Evolutionary conservation across 139 green algal genomes (phyloP).

Genomic region (Penium margaritaceum): DNA sequence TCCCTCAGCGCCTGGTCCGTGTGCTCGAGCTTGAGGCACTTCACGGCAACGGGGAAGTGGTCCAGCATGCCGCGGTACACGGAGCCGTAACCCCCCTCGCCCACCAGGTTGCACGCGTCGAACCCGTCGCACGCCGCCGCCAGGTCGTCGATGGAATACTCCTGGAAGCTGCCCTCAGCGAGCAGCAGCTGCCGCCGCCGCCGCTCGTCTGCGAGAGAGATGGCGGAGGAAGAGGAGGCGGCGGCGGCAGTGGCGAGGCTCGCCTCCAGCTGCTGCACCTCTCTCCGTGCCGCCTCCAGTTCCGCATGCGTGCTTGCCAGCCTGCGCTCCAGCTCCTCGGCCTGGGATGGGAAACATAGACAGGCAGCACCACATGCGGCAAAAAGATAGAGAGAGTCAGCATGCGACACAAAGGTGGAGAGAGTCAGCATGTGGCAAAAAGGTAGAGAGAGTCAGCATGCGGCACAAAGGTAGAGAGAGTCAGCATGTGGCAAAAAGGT

Average conservation of each 20-base stretch:
- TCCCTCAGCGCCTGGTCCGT: slow-evolving; percentile 11
- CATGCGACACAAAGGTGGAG: too few relatives aligned
- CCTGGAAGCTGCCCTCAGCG: too few relatives aligned
- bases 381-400: too few relatives aligned
- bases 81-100: slow-evolving; percentile 29
- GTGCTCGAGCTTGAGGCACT: slow-evolving; percentile 26
- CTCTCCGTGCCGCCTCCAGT: neutral
- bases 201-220: neutral
- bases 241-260: neutral
- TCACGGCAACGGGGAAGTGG: slow-evolving; percentile 13
- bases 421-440: too few relatives aligned
- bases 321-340: neutral
- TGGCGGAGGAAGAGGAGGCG: neutral
- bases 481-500: too few relatives aligned
- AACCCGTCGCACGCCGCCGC: slow-evolving; percentile 13
- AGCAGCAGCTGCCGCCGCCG: neutral
- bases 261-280: neutral
- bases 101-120: slow-evolving; percentile 16
- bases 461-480: too few relatives aligned
- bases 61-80: slow-evolving; percentile 32
- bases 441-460: too few relatives aligned
- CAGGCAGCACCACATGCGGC: neutral
- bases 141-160: slow-evolving; percentile 14
- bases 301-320: neutral
- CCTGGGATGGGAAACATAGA: neutral